Conservation (phyloP, 2,329 filamentous ascomycete species). For the Drechslera avenae region DNA sequence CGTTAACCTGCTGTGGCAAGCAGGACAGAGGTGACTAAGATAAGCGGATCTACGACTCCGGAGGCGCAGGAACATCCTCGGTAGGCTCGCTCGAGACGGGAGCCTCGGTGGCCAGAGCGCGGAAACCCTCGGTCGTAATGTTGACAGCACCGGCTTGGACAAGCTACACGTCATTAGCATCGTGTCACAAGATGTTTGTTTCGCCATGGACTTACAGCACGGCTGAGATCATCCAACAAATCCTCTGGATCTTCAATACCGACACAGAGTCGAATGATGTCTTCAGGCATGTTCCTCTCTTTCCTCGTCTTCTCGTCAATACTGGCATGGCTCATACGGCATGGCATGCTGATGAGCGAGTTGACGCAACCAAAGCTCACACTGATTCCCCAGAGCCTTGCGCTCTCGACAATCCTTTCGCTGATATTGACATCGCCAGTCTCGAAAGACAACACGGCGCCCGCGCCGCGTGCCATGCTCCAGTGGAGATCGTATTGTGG, state of each 20-base stretch:
- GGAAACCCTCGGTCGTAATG: constrained; percentile 81
- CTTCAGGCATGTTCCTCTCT: constrained; percentile 81
- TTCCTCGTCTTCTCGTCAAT: constrained; percentile 90
- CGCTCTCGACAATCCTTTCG: constrained; percentile 91
- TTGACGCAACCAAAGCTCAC: constrained; percentile 99
- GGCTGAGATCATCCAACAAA: constrained; percentile 87
- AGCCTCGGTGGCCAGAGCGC: constrained; percentile 56
- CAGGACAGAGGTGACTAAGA: constrained; percentile 45
- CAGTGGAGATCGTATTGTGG: constrained; percentile 96
- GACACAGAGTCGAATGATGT: constrained; percentile 93
- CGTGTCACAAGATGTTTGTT: background rate
- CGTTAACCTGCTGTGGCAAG: constrained; percentile 37
- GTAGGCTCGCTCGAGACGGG: constrained; percentile 2
- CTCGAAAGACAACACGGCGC: constrained; percentile 94
- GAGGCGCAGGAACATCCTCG: constrained; percentile 19
- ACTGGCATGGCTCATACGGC: constrained; percentile 98
- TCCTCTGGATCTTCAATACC: constrained; percentile 94
- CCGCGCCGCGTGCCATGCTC: constrained; percentile 91
- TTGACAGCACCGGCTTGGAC: constrained; percentile 93
- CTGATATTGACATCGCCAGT: constrained; percentile 84
- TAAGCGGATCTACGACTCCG: constrained; percentile 13
- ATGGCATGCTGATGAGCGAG: constrained; percentile 98
- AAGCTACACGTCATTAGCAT: constrained; percentile 54
- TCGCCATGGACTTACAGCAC: constrained; percentile 71
- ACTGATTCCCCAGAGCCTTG: constrained; percentile 90